These are phyloP conservation scores for Amylostereum areolatum DNA, from an alignment of 1,284 basidiomycete species.

Conservation along the genomic window DNA sequence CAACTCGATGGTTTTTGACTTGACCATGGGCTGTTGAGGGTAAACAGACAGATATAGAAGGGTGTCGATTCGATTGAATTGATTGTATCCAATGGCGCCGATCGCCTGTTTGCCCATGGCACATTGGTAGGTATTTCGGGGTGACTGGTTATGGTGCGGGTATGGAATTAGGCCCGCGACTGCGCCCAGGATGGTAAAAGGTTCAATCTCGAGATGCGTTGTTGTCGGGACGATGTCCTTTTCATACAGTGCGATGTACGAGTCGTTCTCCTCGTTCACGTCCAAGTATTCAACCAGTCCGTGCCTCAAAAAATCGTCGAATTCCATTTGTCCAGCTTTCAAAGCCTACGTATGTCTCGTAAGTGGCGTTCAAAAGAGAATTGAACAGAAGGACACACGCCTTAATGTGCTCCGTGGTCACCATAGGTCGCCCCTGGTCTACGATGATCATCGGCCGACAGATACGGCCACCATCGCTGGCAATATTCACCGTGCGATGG, in stretches of 20 bases:
- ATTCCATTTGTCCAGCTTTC: conserved; percentile 80
- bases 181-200: conserved; percentile 95
- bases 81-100: conserved; percentile 98
- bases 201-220: conserved; percentile 98
- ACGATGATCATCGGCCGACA: conserved; percentile 99
- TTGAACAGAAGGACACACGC: conserved; percentile 35
- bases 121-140: conserved; percentile 98
- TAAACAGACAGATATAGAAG: conserved; percentile 99
- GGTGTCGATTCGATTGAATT: conserved; percentile 97
- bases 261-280: conserved; percentile 99
- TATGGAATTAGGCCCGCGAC: conserved; percentile 99
- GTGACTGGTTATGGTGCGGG: conserved; percentile 99
- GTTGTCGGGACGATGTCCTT: conserved; percentile 75
- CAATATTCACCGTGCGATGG: conserved; percentile 94
- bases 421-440: conserved; percentile 74
- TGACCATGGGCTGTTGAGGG: conserved; percentile 99
- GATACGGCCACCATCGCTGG: conserved; percentile 96
- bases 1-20: conserved; percentile 96
- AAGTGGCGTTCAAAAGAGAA: not conserved
- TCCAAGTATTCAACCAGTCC: conserved; percentile 99
- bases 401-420: conserved; percentile 77
- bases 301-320: conserved; percentile 91
- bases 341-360: conserved; percentile 5
- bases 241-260: conserved; percentile 95
- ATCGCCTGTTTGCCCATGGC: conserved; percentile 99